phyloP scores from a whole-genome alignment of 2,329 filamentous ascomycete genomes.

The Claviceps fusiformis region DNA sequence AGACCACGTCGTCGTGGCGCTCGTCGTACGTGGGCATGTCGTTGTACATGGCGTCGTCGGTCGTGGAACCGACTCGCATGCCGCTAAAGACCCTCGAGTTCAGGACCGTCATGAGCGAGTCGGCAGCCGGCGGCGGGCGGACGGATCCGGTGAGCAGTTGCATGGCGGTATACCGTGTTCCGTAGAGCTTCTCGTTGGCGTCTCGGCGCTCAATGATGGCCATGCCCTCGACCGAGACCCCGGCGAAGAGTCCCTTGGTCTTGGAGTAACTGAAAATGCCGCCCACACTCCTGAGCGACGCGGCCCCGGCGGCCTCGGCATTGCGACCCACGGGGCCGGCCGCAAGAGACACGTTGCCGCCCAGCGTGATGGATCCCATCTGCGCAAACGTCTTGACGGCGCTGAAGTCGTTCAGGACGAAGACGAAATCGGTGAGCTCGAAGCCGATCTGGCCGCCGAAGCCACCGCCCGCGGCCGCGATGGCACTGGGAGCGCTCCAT shows the following conservation, averaged over 20 bases:
- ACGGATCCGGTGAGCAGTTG: constrained; percentile 72
- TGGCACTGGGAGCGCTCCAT: constrained; percentile 73
- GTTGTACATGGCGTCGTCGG: constrained; percentile 71
- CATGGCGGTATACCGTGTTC: constrained; percentile 62
- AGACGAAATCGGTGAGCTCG: constrained; percentile 88
- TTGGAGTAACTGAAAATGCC: constrained; percentile 96
- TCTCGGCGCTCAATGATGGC: constrained; percentile 90
- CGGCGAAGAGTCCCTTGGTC: constrained; percentile 93
- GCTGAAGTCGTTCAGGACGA: constrained; percentile 84
- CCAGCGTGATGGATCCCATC: constrained; percentile 77
- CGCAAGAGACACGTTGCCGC: constrained; percentile 91
- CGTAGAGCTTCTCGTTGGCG: constrained; percentile 94
- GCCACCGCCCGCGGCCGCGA: constrained; percentile 67
- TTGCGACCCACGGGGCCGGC: constrained; percentile 89
- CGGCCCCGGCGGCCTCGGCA: constrained; percentile 88
- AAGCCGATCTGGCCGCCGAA: constrained; percentile 80
- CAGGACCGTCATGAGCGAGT: constrained; percentile 71
- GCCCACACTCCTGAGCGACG: constrained; percentile 75
- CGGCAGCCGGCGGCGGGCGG: constrained; percentile 65
- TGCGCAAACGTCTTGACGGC: constrained; percentile 93
- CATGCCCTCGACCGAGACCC: constrained; percentile 85
- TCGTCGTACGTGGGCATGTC: constrained; percentile 84
- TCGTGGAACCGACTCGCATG: constrained; percentile 26
- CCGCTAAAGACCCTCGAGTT: constrained; percentile 77
- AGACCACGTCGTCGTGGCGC: constrained; percentile 66